Percentiles rank a stretch among this genome's conserved stretches.
These are phyloP conservation scores for Phytopythium delawarense DNA, from an alignment of 352 stramenopile genomes.

Conservation along the genomic window DNA sequence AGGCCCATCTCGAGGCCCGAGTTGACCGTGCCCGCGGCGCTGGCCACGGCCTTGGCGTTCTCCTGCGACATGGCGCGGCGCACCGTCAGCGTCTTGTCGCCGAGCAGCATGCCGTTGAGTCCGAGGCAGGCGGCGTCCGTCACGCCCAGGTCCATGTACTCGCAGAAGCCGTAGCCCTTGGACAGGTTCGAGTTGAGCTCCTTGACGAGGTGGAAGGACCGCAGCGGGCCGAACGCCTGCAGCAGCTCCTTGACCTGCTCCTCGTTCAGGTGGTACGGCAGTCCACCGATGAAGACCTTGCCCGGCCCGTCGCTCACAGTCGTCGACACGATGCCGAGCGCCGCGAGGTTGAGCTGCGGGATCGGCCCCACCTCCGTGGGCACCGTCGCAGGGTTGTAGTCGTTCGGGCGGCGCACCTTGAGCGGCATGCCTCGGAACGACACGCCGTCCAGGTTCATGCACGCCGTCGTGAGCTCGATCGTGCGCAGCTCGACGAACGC, in stretches of 20 bases:
- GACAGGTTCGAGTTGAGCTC: conserved; percentile 87
- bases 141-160: conserved; percentile 91
- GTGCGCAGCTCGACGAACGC: conserved; percentile 97
- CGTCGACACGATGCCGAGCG: conserved; percentile 93
- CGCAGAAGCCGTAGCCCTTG: conserved; percentile 98
- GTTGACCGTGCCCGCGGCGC: conserved; percentile 61
- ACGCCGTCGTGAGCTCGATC: conserved; percentile 95
- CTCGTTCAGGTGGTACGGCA: conserved; percentile 97
- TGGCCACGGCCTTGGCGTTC: conserved; percentile 59
- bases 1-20: conserved; percentile 62
- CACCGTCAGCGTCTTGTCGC: conserved; percentile 90
- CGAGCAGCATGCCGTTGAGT: conserved; percentile 95
- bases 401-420: conserved; percentile 96
- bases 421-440: conserved; percentile 92
- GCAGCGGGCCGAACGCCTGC: conserved; percentile 91
- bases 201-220: conserved; percentile 97
- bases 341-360: conserved; percentile 85
- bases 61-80: conserved; percentile 80
- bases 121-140: conserved; percentile 92
- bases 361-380: conserved; percentile 85
- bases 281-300: conserved; percentile 98
- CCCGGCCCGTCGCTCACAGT: conserved; percentile 96
- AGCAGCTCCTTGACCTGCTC: conserved; percentile 94
- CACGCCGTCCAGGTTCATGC: conserved; percentile 95
- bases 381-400: conserved; percentile 94